phyloP scores from a whole-genome alignment of 345 rosid species.

The Sapria himalayana region DNA sequence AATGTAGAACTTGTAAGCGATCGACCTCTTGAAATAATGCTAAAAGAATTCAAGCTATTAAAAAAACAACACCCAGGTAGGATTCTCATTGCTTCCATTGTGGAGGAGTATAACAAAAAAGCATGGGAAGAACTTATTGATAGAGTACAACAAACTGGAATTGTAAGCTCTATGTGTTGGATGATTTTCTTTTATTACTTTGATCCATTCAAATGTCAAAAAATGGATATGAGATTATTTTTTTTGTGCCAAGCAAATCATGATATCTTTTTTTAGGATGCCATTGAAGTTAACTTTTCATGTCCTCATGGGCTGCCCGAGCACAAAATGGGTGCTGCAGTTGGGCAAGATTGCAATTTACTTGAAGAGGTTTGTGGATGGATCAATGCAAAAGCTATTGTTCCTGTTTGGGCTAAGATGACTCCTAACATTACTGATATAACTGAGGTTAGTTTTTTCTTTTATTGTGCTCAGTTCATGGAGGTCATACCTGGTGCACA shows the following conservation, averaged over 20 bases:
- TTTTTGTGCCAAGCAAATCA: no score
- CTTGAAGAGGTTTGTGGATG: slow-evolving; percentile 84
- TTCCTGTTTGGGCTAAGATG: slow-evolving; percentile 99
- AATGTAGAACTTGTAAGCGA: slow-evolving; percentile 96
- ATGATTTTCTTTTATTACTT: no score
- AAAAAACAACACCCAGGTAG: slow-evolving; percentile 75
- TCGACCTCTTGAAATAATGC: slow-evolving; percentile 81
- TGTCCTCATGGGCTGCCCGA: slow-evolving; percentile 99
- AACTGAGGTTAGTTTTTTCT: slow-evolving; percentile 31
- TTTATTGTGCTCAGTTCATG: no score
- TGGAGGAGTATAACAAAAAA: slow-evolving; percentile 81
- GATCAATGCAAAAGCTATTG: slow-evolving; percentile 85
- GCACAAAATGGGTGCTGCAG: slow-evolving; percentile 96
- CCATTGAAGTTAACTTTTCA: slow-evolving; percentile 82
- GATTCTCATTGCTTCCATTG: slow-evolving; percentile 86
- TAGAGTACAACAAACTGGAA: slow-evolving; percentile 84
- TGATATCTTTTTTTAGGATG: slow-evolving; percentile 38
- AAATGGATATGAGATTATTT: no score
- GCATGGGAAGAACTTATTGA: slow-evolving; percentile 97
- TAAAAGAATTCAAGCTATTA: slow-evolving; percentile 65
- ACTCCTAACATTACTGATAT: slow-evolving; percentile 98
- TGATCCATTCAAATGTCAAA: no score
- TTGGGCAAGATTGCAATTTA: slow-evolving; percentile 75
- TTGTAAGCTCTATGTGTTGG: no score
- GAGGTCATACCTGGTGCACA: no score